Conservation (phyloP, 805 yeast species). For the Candida berthetii region DNA sequence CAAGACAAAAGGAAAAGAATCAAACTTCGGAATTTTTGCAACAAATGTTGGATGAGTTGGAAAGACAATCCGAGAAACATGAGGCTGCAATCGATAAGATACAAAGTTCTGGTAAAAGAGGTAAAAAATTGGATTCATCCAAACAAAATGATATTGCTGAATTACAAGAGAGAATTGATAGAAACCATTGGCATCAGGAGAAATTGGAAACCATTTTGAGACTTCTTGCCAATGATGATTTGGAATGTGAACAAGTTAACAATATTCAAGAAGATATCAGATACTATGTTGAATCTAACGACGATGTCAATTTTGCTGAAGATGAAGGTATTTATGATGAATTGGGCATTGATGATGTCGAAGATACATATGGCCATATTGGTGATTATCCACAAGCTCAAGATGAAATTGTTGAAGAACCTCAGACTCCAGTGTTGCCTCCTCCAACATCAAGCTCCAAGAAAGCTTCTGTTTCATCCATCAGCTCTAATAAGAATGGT, state of each 20-base stretch:
- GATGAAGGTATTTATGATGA: slow-evolving; percentile 91
- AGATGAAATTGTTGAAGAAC: slow-evolving; percentile 5
- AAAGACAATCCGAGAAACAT: slow-evolving; percentile 70
- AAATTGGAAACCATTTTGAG: slow-evolving; percentile 75
- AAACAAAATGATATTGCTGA: slow-evolving; percentile 58
- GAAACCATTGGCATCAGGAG: slow-evolving; percentile 74
- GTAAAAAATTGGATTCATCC: slow-evolving; percentile 48
- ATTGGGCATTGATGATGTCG: slow-evolving; percentile 59
- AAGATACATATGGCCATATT: slow-evolving; percentile 45
- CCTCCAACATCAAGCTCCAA: slow-evolving; percentile 1
- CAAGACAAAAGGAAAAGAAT: slow-evolving; percentile 72
- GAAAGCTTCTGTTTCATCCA: slow-evolving; percentile 1
- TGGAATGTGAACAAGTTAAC: slow-evolving; percentile 73
- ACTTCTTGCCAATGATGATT: slow-evolving; percentile 69
- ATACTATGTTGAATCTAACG: slow-evolving; percentile 90
- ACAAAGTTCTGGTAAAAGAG: slow-evolving; percentile 45
- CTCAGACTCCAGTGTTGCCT: slow-evolving; percentile 3
- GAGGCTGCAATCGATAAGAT: slow-evolving; percentile 65
- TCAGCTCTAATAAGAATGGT: slow-evolving; percentile 20
- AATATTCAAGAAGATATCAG: slow-evolving; percentile 83
- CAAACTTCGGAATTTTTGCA: slow-evolving; percentile 68
- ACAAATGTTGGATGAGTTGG: slow-evolving; percentile 70
- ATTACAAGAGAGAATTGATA: slow-evolving; percentile 53
- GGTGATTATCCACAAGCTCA: slow-evolving; percentile 26
- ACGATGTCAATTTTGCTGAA: slow-evolving; percentile 88